Base-by-base conservation (phyloP, 768 basidiomycete species). In the Boletus rex-veris region DNA sequence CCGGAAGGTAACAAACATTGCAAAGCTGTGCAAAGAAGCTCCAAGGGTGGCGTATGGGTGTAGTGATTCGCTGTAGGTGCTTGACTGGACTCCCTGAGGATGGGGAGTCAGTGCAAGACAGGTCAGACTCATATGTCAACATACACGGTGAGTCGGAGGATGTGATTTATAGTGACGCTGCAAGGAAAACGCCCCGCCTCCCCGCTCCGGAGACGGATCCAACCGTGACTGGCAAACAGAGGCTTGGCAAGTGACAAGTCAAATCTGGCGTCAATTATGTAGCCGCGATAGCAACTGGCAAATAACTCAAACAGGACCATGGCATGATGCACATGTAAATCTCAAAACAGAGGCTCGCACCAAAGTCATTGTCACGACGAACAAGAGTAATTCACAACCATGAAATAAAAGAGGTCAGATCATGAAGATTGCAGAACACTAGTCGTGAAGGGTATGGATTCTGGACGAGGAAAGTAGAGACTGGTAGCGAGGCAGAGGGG, bases 361-460 rank as follows among this genome's bases (percentile, higher is more conserved):
- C 38, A 16, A 48, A 14, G 18, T 28, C 19, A 52, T 53, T 41
- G 48, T 39, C 31, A 33, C 33, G 24, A 42, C 36, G 28, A 45
- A 49, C 52, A 30, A 42, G 28, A 59, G 38, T 19, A 44, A 38
- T 55, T 58, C 65, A 58, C 53, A 53, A 16, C 37, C 58, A 54
- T 55, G 56, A 58, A 58, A 55, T 53, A 60, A 62, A 58, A 57
- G 59, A 53, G 44, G 59, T 71, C 68, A 72, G 69, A 69, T 72
- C 71, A 62, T 71, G 69, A 64, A 69, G 66, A 71, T 72, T 71
- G 67, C 64, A 61, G 64, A 72, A 70, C 58, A 66, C 70, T 55
- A 60, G 71, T 63, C 68, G 69, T 70, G 66, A 72, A 72, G 69
- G 69, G 69, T 70, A 70, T 70, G 69, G 39, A 70, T 62, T 61